A percentile compares a stretch with the other conserved stretches of the same genome.
phyloP scores from a whole-genome alignment of 1,139 yeast genomes.

The Suhomyces wounanorum region DNA sequence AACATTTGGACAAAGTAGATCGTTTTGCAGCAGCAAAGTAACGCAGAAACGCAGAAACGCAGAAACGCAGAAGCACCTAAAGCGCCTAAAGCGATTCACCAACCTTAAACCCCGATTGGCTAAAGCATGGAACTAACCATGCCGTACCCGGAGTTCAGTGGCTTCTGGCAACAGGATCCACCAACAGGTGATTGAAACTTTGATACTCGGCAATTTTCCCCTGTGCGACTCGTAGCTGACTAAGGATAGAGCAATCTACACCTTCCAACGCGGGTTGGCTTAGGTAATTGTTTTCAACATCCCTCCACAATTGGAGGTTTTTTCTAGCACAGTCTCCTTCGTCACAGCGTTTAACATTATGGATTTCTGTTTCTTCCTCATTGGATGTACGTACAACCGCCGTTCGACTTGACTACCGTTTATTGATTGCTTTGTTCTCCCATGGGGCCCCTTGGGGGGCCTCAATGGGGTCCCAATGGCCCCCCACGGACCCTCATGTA shows the following conservation, averaged over 20 bases:
- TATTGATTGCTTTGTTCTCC: no score
- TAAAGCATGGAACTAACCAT: background rate
- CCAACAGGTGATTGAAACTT: background rate
- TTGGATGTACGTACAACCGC: slow-evolving; percentile 14
- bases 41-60: no score
- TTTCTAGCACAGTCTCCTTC: no score
- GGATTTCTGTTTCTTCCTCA: slow-evolving; percentile 15
- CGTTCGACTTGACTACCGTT: background rate
- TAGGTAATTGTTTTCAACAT: background rate
- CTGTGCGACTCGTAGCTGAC: background rate
- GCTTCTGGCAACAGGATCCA: background rate
- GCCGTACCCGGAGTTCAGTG: background rate
- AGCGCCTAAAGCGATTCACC: no score
- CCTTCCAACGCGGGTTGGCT: background rate
- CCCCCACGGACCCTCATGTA: background rate
- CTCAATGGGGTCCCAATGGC: no score
- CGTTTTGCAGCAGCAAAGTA: no score
- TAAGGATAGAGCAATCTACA: background rate
- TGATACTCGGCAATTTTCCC: background rate
- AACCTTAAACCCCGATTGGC: background rate
- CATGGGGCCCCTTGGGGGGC: no score
- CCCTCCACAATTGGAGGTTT: background rate
- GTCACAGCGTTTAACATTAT: background rate
- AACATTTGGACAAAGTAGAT: no score
- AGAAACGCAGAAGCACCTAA: no score